Evolutionary conservation across 176 grass and related monocot species (phyloP).

Genomic region (Miscanthus lutarioriparius): DNA sequence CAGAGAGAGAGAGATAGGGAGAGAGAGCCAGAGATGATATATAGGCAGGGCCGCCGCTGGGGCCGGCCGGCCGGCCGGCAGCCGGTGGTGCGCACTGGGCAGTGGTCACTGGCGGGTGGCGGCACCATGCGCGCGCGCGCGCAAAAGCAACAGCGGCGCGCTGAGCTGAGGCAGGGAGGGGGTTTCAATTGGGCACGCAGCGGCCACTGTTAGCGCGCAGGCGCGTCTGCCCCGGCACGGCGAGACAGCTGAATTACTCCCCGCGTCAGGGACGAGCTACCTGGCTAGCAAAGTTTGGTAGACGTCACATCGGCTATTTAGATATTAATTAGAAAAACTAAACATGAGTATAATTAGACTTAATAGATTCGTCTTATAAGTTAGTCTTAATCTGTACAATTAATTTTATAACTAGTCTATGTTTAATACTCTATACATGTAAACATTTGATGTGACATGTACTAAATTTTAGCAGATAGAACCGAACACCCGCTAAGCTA

Average conservation of each 20-base stretch:
- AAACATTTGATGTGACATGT: too few relatives aligned
- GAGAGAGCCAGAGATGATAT: too few relatives aligned
- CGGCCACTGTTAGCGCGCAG: neutral
- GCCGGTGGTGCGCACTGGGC: neutral
- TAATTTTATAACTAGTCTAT: too few relatives aligned
- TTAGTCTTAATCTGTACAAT: too few relatives aligned
- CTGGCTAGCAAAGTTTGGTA: too few relatives aligned
- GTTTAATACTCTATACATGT: too few relatives aligned
- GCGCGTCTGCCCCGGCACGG: neutral
- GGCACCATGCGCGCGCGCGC: neutral
- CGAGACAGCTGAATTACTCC: constrained; percentile 2
- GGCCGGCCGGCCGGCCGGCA: neutral
- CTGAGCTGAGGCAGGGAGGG: neutral
- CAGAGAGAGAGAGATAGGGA: neutral
- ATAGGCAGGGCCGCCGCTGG: neutral
- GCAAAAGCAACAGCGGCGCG: neutral
- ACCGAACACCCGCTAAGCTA: too few relatives aligned
- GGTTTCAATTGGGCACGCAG: neutral
- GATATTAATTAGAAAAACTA: too few relatives aligned
- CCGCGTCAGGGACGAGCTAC: neutral
- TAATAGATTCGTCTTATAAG: too few relatives aligned
- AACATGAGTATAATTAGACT: too few relatives aligned
- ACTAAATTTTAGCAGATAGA: too few relatives aligned
- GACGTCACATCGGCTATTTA: too few relatives aligned
- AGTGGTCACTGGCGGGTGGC: neutral